A percentile compares a stretch with the other conserved stretches of the same genome.
phyloP scores from a whole-genome alignment of 2,329 filamentous ascomycete genomes.

The Neodidymelliopsis sp. region DNA sequence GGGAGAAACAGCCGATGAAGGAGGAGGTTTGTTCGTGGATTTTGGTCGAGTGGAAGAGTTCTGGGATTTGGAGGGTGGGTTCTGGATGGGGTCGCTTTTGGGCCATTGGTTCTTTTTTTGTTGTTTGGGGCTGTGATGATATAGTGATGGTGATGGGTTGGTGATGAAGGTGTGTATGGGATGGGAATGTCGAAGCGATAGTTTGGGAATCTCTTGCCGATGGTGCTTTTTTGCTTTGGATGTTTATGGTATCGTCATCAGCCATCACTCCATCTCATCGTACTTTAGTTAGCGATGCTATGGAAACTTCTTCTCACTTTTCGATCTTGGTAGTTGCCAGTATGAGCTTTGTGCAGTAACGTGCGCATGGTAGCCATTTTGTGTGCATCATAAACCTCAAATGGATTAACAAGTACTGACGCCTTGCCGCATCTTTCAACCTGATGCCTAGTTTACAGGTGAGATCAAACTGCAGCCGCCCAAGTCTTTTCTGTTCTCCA shows the following conservation, averaged over 20 bases:
- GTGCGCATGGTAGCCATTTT: no score
- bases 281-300: no score
- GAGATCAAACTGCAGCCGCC: no score
- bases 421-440: no score
- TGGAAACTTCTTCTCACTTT: no score
- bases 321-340: no score
- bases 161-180: conserved; percentile 5
- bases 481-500: no score
- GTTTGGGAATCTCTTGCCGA: conserved; percentile 20
- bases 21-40: conserved; percentile 60
- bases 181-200: conserved; percentile 23
- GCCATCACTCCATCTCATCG: background rate
- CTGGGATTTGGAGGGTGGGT: conserved; percentile 18
- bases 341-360: no score
- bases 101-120: conserved; percentile 32
- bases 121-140: conserved; percentile 2
- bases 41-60: conserved; percentile 55
- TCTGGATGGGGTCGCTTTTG: conserved; percentile 40
- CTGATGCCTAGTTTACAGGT: no score
- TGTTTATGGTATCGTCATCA: conserved; percentile 1
- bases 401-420: no score
- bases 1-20: conserved; percentile 61
- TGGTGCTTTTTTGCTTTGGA: background rate
- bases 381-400: no score
- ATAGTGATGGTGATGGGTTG: conserved; percentile 7